Evolutionary conservation across 2,329 filamentous ascomycete species (phyloP).

Genomic region (Epichloe elymi): DNA sequence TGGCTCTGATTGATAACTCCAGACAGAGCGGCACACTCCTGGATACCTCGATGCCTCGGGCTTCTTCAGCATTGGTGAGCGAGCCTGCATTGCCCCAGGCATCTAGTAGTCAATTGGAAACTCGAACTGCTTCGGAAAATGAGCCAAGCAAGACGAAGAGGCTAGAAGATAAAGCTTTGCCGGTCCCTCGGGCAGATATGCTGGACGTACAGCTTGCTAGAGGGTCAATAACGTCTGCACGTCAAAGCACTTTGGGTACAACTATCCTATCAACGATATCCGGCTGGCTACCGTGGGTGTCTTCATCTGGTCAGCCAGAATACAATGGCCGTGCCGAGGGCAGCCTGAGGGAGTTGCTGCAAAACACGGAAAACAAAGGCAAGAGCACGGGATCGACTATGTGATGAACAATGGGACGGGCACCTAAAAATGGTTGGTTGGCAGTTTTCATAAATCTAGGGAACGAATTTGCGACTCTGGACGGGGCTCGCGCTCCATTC

Average conservation of each 20-base stretch:
- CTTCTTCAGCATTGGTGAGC: constrained; percentile 33
- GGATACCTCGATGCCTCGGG: constrained; percentile 18
- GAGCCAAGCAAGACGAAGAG: not conserved
- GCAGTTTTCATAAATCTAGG: too few relatives aligned
- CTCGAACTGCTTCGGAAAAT: constrained; percentile 20
- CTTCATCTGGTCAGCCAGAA: constrained; percentile 5
- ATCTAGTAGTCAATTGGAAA: constrained; percentile 37
- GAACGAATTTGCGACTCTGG: too few relatives aligned
- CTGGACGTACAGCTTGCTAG: constrained; percentile 15
- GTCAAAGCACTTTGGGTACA: constrained; percentile 12
- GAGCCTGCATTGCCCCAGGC: constrained; percentile 45
- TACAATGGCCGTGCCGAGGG: constrained; percentile 2
- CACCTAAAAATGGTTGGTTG: too few relatives aligned
- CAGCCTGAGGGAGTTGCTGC: constrained; percentile 2
- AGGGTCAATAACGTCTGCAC: constrained; percentile 15
- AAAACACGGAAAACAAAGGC: not conserved
- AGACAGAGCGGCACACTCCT: constrained; percentile 18
- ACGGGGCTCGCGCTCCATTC: too few relatives aligned
- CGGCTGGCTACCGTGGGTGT: constrained; percentile 33
- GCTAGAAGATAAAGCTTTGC: not conserved
- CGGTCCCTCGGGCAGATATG: constrained; percentile 9
- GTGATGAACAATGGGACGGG: not conserved
- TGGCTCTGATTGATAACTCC: constrained; percentile 25
- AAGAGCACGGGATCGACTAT: not conserved
- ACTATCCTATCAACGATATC: constrained; percentile 26